Conservation (phyloP, 768 basidiomycete genomes). For the Dendrothele bispora region DNA sequence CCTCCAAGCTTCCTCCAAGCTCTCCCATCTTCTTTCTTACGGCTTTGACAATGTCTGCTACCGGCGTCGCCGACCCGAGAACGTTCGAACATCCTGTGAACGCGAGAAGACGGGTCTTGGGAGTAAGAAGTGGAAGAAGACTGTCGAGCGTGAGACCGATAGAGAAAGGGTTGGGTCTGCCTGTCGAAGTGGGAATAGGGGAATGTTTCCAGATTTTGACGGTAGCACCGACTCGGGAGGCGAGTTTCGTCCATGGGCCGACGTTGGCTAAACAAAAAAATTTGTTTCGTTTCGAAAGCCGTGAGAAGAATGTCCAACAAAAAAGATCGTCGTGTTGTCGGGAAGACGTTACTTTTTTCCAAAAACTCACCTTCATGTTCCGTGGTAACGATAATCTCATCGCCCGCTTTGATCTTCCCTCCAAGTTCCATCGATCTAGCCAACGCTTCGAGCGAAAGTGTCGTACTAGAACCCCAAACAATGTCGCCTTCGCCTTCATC, state of each 20-base stretch:
- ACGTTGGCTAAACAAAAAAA: conserved; percentile 52
- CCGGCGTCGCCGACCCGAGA: conserved; percentile 63
- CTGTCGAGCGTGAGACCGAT: conserved; percentile 52
- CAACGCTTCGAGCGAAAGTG: conserved; percentile 69
- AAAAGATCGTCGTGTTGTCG: too few species aligned
- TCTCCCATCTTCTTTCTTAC: conserved; percentile 50
- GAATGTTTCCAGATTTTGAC: conserved; percentile 73
- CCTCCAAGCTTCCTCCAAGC: conserved; percentile 60
- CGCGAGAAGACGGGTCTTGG: conserved; percentile 70
- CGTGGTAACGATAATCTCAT: conserved; percentile 76
- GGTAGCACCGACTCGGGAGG: conserved; percentile 50
- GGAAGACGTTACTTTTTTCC: too few species aligned
- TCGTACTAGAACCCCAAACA: conserved; percentile 65
- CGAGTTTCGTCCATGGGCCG: conserved; percentile 77
- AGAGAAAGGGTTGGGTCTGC: conserved; percentile 65
- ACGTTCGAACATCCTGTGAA: conserved; percentile 78
- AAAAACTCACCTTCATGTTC: conserved; percentile 80
- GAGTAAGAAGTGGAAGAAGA: conserved; percentile 60
- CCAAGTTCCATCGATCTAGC: conserved; percentile 65
- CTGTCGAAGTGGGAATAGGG: conserved; percentile 42
- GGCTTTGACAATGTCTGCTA: conserved; percentile 55
- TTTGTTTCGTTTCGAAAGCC: too few species aligned
- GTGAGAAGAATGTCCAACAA: too few species aligned
- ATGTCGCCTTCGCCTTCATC: conserved; percentile 61
- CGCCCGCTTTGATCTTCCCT: conserved; percentile 49